These are phyloP conservation scores for Xylaria sp. DNA, from an alignment of 2,329 filamentous ascomycete genomes.

Conservation along the genomic window DNA sequence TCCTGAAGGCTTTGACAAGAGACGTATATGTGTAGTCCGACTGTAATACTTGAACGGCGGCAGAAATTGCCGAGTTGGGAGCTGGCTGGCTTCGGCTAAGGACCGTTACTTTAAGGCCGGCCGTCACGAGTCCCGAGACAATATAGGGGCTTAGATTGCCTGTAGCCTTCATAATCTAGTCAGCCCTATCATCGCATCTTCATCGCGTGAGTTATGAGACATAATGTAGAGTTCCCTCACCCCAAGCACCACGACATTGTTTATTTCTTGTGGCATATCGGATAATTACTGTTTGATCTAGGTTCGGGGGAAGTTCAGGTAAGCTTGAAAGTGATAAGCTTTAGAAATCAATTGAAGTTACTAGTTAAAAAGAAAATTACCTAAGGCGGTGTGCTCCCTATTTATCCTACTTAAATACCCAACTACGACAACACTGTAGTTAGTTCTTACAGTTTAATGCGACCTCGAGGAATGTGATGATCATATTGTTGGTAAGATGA, in stretches of 20 bases:
- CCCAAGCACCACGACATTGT: background rate
- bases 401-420: background rate
- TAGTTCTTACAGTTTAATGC: background rate
- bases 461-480: background rate
- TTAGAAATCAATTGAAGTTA: background rate
- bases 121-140: background rate
- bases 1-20: background rate
- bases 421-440: background rate
- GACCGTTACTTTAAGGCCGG: background rate
- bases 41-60: background rate
- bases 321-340: background rate
- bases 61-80: background rate
- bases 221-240: background rate
- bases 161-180: background rate
- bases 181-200: background rate
- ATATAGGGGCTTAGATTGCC: background rate
- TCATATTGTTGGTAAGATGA: too few species aligned
- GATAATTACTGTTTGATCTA: background rate
- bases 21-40: background rate
- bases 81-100: background rate
- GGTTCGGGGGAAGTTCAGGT: background rate
- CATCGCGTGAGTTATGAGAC: background rate
- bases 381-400: background rate
- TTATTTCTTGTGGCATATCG: slow-evolving; percentile 4
- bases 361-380: background rate